Conservation (phyloP, 2,329 filamentous ascomycete species). For the Thielaviopsis punctulata region DNA sequence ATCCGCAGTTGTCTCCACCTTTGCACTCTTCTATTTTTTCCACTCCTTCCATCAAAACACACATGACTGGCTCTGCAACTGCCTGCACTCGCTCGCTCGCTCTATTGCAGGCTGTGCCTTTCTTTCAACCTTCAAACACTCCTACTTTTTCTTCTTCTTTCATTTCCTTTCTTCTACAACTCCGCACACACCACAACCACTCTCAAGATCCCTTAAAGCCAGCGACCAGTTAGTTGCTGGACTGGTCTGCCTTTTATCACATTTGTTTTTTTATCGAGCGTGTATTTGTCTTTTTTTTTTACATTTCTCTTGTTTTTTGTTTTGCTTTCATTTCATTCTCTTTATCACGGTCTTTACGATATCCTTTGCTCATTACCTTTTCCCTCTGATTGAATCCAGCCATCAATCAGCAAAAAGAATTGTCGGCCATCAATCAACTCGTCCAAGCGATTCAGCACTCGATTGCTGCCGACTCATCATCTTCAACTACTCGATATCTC, state of each 20-base stretch:
- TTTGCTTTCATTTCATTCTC: conserved; percentile 14
- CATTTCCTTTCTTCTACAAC: neutral
- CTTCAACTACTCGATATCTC: neutral
- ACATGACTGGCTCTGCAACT: conserved; percentile 12
- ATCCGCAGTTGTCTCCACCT: conserved; percentile 7
- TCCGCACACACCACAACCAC: neutral
- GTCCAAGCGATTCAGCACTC: neutral
- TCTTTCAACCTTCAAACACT: neutral
- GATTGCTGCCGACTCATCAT: neutral
- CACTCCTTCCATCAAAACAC: conserved; percentile 6
- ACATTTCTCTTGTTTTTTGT: conserved; percentile 14
- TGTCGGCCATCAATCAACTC: too few relatives aligned
- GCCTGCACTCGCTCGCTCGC: conserved; percentile 17
- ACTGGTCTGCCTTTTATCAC: conserved; percentile 7
- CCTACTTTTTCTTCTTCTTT: neutral
- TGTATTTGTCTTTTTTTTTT: conserved; percentile 10
- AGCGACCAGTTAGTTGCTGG: conserved; percentile 6
- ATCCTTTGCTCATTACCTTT: conserved; percentile 14
- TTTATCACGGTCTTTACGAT: conserved; percentile 11
- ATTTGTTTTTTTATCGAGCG: conserved; percentile 12
- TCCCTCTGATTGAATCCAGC: conserved; percentile 14
- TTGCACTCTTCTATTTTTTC: conserved; percentile 9
- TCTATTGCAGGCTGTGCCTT: neutral
- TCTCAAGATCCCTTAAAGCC: neutral
- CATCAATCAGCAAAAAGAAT: conserved; percentile 5